phyloP scores from a whole-genome alignment of 2,329 filamentous ascomycete species.

The Thelonectria rubi region DNA sequence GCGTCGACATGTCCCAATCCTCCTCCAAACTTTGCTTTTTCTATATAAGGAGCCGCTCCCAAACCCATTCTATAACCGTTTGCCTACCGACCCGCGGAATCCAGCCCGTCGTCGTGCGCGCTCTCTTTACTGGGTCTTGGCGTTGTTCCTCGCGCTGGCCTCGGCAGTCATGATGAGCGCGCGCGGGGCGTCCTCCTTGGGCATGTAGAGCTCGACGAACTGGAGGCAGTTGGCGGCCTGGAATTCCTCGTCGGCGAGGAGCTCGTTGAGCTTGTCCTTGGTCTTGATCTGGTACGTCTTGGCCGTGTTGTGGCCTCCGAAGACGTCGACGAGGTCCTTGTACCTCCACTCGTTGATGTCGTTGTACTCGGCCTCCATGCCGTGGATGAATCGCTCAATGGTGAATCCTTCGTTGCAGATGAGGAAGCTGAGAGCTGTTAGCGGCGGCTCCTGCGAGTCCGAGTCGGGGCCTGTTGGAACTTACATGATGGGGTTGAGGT shows the following conservation, averaged over 20 bases:
- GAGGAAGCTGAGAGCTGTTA: slow-evolving; percentile 67
- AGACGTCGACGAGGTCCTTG: slow-evolving; percentile 71
- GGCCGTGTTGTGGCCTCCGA: slow-evolving; percentile 69
- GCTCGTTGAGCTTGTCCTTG: slow-evolving; percentile 70
- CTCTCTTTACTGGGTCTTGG: slow-evolving; percentile 49
- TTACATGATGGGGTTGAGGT: slow-evolving; percentile 79
- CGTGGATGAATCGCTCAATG: slow-evolving; percentile 89
- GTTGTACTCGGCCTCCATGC: slow-evolving; percentile 82
- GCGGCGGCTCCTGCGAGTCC: neutral
- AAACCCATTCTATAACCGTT: slow-evolving; percentile 21
- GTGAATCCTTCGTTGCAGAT: slow-evolving; percentile 91
- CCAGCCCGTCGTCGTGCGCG: neutral
- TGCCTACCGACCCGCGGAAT: slow-evolving; percentile 13
- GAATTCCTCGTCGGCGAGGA: slow-evolving; percentile 73
- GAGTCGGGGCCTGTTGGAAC: slow-evolving; percentile 41
- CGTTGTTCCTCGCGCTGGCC: slow-evolving; percentile 75
- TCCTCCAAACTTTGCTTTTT: slow-evolving; percentile 26
- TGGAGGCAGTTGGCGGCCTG: slow-evolving; percentile 64
- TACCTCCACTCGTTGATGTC: slow-evolving; percentile 81
- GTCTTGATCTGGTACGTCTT: slow-evolving; percentile 75
- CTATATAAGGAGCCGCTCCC: slow-evolving; percentile 18
- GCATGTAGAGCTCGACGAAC: slow-evolving; percentile 86
- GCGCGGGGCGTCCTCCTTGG: slow-evolving; percentile 78
- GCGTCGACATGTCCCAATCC: neutral
- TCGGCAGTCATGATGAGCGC: slow-evolving; percentile 75